These are phyloP conservation scores for Neurospora sp. DNA, from an alignment of 495 filamentous ascomycete species.

Conservation along the genomic window DNA sequence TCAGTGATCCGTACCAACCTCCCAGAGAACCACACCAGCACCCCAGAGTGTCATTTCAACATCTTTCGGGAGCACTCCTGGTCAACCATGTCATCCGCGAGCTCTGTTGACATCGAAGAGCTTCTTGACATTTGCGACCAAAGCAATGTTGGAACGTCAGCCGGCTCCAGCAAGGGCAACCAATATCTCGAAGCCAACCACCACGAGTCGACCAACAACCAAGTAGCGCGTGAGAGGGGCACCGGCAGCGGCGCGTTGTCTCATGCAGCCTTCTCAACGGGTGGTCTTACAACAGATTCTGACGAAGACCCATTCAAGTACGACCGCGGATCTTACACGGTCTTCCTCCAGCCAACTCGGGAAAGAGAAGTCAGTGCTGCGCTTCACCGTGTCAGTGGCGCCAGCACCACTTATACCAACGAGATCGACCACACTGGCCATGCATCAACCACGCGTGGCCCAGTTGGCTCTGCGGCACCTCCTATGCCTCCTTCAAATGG, in stretches of 20 bases:
- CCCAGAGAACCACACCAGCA: background rate
- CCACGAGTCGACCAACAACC: background rate
- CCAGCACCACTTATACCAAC: slow-evolving; percentile 4
- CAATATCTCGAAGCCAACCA: background rate
- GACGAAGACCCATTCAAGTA: slow-evolving; percentile 26
- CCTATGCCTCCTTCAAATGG: background rate
- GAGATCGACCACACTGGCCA: background rate
- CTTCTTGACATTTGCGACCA: background rate
- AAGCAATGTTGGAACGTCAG: background rate
- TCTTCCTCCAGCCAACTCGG: slow-evolving; percentile 13
- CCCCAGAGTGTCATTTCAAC: background rate
- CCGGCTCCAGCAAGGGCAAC: background rate
- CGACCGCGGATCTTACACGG: slow-evolving; percentile 13
- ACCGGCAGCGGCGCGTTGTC: background rate
- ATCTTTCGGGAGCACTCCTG: background rate
- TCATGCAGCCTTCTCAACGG: slow-evolving; percentile 3
- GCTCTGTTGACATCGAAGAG: background rate
- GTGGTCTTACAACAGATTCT: slow-evolving; percentile 11
- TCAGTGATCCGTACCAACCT: background rate
- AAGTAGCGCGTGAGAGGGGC: background rate
- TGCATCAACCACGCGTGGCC: background rate
- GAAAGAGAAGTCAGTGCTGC: slow-evolving; percentile 22
- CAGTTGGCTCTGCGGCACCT: background rate
- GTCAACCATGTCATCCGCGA: background rate
- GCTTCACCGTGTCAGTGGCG: slow-evolving; percentile 9